Base-by-base conservation (phyloP, 805 yeast genomes). In the Suhomyces pyralidae region DNA sequence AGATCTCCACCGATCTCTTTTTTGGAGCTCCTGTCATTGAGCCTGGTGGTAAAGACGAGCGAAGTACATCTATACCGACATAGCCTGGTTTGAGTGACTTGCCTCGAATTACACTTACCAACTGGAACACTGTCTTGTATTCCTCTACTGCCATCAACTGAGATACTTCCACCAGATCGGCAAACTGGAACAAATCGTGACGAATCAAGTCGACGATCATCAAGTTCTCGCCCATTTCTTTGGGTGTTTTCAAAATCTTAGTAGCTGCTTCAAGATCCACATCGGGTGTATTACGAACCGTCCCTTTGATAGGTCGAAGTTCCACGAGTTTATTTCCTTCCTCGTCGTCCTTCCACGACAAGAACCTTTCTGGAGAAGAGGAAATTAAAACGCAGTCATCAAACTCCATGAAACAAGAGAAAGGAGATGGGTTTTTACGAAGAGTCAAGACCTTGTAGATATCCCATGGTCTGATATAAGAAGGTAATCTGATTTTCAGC, bases 11-110 rank as follows among this genome's bases (percentile, higher is more conserved):
- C 0, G 97, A 90, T 54, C 97, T 79, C 60, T 86, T 88, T 71
- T 94, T 94, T 2, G 99, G 99, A 0, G 99, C 99, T 2, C 99
- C 99, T 0, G 99, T 94, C 99, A 94, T 94, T 0, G 98, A 93
- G 0, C 99, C 99, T 0, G 99, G 97, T 2, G 99, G 99, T 34
- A 96, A 73, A 0, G 97, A 83, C 54, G 82, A 82, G 19, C 83
- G 80, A 10, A 94, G 76, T 2, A 93, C 73, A 65, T 94, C 98
- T 22, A 92, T 72, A 0, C 98, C 99, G 10, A 78, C 72, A 58
- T 79, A 84, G 2, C 61, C 70, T 9, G 53, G 45, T 15, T 55
- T 58, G 12, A 61, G 57, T 25, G 85, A 67, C 19, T 73, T 65
- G 0, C 97, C 98, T 50, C 78, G 82, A 22, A 94, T 90, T 1